Percentiles rank a stretch among this genome's conserved stretches.
phyloP scores from a whole-genome alignment of 129 eudicot species.

The Dittrichia graveolens region DNA sequence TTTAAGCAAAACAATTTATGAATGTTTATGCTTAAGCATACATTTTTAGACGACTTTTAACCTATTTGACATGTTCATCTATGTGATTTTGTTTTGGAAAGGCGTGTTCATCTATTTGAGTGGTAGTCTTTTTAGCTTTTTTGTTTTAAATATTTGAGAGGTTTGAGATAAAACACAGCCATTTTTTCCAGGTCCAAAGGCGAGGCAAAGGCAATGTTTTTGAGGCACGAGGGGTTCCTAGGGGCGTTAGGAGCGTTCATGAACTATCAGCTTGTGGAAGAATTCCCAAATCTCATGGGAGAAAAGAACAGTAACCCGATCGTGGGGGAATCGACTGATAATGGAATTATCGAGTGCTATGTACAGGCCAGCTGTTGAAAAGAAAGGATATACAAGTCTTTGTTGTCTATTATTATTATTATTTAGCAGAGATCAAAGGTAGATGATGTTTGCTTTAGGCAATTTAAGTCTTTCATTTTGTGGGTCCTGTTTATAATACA shows the following conservation, averaged over 20 bases:
- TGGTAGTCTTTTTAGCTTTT: background rate
- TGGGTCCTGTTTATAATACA: no score
- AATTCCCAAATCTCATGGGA: constrained; percentile 29
- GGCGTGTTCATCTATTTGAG: background rate
- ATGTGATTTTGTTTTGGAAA: no score
- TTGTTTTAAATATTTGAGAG: background rate
- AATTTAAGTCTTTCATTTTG: no score
- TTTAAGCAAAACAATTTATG: no score
- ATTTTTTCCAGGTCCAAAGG: constrained; percentile 82
- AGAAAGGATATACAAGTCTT: background rate
- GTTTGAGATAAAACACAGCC: background rate
- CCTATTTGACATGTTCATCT: background rate
- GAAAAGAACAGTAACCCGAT: constrained; percentile 28
- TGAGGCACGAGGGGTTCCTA: constrained; percentile 88
- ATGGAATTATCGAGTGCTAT: constrained; percentile 43
- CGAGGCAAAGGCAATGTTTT: constrained; percentile 88
- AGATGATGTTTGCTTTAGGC: no score
- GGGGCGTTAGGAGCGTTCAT: constrained; percentile 91
- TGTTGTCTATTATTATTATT: no score
- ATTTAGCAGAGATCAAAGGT: no score
- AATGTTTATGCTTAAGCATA: background rate
- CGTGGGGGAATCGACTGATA: constrained; percentile 36
- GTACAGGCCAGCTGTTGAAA: constrained; percentile 36
- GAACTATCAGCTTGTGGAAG: constrained; percentile 57
- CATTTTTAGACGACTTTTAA: background rate